These are phyloP conservation scores for Rhizomucor miehei DNA, from an alignment of 371 early-diverging fungal species.

Conservation along the genomic window DNA sequence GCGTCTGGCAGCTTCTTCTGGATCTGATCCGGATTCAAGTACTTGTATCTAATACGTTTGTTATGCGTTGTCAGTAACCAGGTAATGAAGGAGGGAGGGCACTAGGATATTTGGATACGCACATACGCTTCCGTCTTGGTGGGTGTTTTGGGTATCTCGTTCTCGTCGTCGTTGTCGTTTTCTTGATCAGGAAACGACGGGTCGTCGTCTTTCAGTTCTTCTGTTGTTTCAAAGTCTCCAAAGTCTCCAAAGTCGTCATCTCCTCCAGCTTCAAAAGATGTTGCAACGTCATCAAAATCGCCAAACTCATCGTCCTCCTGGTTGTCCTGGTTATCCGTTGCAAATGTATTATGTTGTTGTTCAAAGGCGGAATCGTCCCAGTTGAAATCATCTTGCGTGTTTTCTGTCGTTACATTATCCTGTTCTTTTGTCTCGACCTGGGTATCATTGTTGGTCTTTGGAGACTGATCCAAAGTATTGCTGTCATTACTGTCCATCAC, in stretches of 20 bases:
- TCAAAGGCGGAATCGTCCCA: no score
- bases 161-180: background rate
- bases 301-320: constrained; percentile 24
- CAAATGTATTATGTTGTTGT: constrained; percentile 1
- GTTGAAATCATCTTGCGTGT: no score
- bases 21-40: constrained; percentile 3
- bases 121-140: constrained; percentile 38
- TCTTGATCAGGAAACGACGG: background rate
- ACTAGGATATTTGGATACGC: no score
- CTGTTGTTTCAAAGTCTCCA: constrained; percentile 23
- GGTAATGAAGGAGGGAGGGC: no score
- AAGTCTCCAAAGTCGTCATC: constrained; percentile 42
- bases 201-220: background rate
- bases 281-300: constrained; percentile 25
- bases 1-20: constrained; percentile 1
- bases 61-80: no score
- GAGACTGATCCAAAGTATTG: no score
- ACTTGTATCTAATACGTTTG: constrained; percentile 1
- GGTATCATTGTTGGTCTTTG: no score
- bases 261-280: constrained; percentile 6
- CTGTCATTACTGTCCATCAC: no score
- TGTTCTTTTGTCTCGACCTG: no score
- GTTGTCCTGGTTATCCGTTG: constrained; percentile 2
- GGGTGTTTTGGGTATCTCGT: constrained; percentile 11
- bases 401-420: no score